Evolutionary conservation across 2,329 filamentous ascomycete genomes (phyloP).

Genomic region (Phyllosticta paracitricarpa): DNA sequence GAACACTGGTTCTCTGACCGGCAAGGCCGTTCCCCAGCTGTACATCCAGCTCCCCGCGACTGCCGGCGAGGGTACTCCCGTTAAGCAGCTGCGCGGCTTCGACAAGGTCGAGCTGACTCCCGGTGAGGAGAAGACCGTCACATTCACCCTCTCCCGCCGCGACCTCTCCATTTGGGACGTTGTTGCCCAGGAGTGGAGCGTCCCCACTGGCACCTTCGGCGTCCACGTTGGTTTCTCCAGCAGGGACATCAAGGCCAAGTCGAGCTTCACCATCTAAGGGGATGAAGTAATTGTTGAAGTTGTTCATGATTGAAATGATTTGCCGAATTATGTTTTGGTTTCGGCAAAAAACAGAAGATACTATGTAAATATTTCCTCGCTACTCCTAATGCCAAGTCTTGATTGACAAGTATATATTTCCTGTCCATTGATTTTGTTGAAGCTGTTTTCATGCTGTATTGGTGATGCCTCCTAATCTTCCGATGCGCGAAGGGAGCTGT

Average conservation of each 20-base stretch:
- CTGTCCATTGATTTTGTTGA: too few relatives aligned
- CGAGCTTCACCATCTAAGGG: not conserved
- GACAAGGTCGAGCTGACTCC: constrained; percentile 38
- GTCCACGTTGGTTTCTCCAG: constrained; percentile 20
- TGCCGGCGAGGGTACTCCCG: constrained; percentile 33
- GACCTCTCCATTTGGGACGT: constrained; percentile 43
- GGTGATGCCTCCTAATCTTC: too few relatives aligned
- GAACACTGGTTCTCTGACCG: constrained; percentile 42
- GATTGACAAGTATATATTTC: too few relatives aligned
- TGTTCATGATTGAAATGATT: too few relatives aligned
- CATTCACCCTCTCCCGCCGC: constrained; percentile 39
- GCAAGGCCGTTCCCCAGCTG: constrained; percentile 45
- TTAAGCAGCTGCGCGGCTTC: constrained; percentile 35
- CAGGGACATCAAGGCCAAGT: constrained; percentile 1
- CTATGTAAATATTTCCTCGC: too few relatives aligned
- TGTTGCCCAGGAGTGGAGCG: constrained; percentile 32
- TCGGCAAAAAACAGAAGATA: too few relatives aligned
- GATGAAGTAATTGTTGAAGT: not conserved
- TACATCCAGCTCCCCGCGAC: constrained; percentile 41
- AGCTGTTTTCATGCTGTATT: too few relatives aligned
- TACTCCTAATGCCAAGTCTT: too few relatives aligned
- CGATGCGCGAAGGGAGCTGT: too few relatives aligned
- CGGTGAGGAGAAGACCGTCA: constrained; percentile 32
- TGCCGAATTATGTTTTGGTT: too few relatives aligned
- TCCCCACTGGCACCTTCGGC: constrained; percentile 20